These are phyloP conservation scores for Citrus trifoliata DNA, from an alignment of 345 rosid species.

Conservation along the genomic window DNA sequence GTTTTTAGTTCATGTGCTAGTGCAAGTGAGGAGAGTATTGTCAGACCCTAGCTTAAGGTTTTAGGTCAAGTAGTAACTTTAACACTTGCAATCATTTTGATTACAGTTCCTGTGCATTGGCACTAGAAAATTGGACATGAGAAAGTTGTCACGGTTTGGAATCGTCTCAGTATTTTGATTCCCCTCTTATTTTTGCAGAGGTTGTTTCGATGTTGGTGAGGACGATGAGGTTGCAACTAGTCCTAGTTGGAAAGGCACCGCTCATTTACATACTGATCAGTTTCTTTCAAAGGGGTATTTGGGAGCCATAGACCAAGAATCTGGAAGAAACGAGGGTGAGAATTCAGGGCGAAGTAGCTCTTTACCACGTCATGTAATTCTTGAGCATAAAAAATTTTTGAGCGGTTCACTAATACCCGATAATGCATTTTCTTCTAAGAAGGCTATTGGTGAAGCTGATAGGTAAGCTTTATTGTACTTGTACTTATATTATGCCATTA, in stretches of 20 bases:
- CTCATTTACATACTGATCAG: conserved; percentile 42
- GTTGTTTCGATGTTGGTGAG: conserved; percentile 79
- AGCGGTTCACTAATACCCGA: conserved; percentile 63
- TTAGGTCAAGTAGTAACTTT: background rate
- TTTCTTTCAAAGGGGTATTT: conserved; percentile 33
- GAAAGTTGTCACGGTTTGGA: background rate
- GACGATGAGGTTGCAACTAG: conserved; percentile 56
- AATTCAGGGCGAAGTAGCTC: conserved; percentile 42
- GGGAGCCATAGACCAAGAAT: conserved; percentile 32
- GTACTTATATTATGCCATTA: background rate
- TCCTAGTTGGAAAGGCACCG: conserved; percentile 52
- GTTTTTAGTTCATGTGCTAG: background rate
- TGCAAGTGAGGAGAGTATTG: background rate
- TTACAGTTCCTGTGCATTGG: background rate
- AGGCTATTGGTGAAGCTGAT: conserved; percentile 50
- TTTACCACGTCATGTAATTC: conserved; percentile 39
- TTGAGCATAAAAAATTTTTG: conserved; percentile 49
- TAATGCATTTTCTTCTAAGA: conserved; percentile 47
- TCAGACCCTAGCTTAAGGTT: background rate
- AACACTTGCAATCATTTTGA: background rate
- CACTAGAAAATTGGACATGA: background rate
- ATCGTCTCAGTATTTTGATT: background rate
- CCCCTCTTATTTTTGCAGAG: conserved; percentile 47
- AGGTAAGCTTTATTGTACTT: conserved; percentile 44
- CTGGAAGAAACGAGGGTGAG: conserved; percentile 49